Base-by-base conservation (phyloP, 2,329 filamentous ascomycete genomes). In the Chrysoporthe deuterocubensis region DNA sequence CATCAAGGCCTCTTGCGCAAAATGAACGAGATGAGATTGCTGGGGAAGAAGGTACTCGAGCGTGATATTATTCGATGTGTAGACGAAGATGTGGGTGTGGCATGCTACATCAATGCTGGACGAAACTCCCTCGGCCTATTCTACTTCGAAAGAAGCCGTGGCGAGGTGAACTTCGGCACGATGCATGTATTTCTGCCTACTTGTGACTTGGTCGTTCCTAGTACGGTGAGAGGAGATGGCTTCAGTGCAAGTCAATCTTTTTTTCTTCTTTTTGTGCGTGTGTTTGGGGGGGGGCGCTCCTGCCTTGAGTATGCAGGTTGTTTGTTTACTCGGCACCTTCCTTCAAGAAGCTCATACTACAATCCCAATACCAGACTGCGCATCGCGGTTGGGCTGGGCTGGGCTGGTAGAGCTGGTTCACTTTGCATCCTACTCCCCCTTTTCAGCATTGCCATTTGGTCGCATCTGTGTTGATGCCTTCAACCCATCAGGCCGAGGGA, bases 311-410 rank as follows among this genome's bases (percentile, higher is more conserved):
- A 54, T 9, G 13, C 4, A 18, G 3, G 9, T 7, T 16, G 26
- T 54, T 32, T 54, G 50, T 54, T 54, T 54, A 54, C 50, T 54
- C 32, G 21, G 50, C 16, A 21, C 50, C 50, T 54, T 34, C 50
- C 50, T 54, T 34, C 7, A 4, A 7, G 26, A 54, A 32, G 21
- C 13, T 32, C 50, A 54, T 13, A 34, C 26, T 4, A 32, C 9
- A 4, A 7, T 32, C 11, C 14, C 7, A 13, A 18, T 11, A 13
- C 50, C 26, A 54, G 50, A 54, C 37, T 9, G 9, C 37, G 37
- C 37, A 40, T 40, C 37, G 9, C 9, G 37, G 37, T 9, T 40
- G 37, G 37, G 37, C 37, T 40, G 37, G 37, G 37, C 37, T 40
- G 37, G 37, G 44, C 44, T 40, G 54, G 8, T 14, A 9, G 32